A percentile compares a stretch with the other conserved stretches of the same genome.
Conservation (phyloP, 2,329 filamentous ascomycete species). For the Cladosporium austrohemisphaericum region DNA sequence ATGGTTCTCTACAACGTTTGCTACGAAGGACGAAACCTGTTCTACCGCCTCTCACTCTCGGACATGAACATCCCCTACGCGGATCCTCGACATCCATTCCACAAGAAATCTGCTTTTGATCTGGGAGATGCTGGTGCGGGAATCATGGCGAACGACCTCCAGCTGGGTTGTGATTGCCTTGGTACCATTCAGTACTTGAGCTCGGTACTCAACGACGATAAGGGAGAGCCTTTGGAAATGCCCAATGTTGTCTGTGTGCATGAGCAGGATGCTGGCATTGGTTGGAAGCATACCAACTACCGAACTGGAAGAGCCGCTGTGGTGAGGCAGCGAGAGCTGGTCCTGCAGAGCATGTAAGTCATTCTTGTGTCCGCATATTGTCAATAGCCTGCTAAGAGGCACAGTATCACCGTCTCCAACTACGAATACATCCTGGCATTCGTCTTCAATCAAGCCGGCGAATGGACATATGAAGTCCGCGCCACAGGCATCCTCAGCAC, state of each 20-base stretch:
- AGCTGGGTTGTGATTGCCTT: slow-evolving; percentile 67
- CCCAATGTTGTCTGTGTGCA: slow-evolving; percentile 68
- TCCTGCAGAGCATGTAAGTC: slow-evolving; percentile 58
- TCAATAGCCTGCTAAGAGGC: too few relatives aligned
- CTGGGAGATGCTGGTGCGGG: slow-evolving; percentile 64
- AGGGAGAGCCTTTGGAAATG: slow-evolving; percentile 56
- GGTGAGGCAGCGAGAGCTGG: slow-evolving; percentile 61
- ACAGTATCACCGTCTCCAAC: slow-evolving; percentile 54
- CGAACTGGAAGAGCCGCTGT: slow-evolving; percentile 61
- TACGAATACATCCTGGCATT: slow-evolving; percentile 72
- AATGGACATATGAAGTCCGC: slow-evolving; percentile 63
- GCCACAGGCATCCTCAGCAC: slow-evolving; percentile 67
- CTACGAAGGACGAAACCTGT: slow-evolving; percentile 52
- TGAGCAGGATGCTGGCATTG: slow-evolving; percentile 66
- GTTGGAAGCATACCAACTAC: slow-evolving; percentile 71
- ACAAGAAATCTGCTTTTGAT: slow-evolving; percentile 68
- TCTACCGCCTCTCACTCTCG: slow-evolving; percentile 63
- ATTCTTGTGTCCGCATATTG: too few relatives aligned
- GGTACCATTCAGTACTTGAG: slow-evolving; percentile 67
- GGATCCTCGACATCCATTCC: slow-evolving; percentile 64
- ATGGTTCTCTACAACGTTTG: slow-evolving; percentile 64
- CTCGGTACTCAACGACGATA: slow-evolving; percentile 55
- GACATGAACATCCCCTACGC: slow-evolving; percentile 64
- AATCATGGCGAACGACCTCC: slow-evolving; percentile 65
- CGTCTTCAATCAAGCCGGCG: slow-evolving; percentile 67